These are phyloP conservation scores for Hanseniaspora taiwanica DNA, from an alignment of 805 yeast species.

Conservation along the genomic window DNA sequence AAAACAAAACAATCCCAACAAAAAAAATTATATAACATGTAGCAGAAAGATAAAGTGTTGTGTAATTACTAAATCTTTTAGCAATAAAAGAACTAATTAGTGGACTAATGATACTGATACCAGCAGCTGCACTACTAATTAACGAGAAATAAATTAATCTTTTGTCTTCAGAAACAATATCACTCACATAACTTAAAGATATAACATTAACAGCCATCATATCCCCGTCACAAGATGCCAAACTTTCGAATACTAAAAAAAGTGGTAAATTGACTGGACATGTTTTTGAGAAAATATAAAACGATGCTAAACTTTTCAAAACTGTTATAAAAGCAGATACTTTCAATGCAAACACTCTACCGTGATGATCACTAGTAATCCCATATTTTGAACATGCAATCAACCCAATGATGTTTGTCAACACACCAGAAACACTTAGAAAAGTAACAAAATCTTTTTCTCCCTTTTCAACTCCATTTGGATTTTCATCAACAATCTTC, in stretches of 20 bases:
- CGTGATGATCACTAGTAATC: conserved; percentile 13
- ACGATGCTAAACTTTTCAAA: conserved; percentile 14
- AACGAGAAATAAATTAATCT: conserved; percentile 10
- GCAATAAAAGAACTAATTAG: conserved; percentile 12
- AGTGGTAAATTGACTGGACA: too few relatives aligned
- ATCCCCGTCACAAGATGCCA: too few relatives aligned
- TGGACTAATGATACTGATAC: conserved; percentile 13
- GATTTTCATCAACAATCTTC: conserved; percentile 1
- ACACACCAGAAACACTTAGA: conserved; percentile 8
- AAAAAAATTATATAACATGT: conserved; percentile 5
- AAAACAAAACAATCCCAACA: conserved; percentile 13
- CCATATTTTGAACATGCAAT: conserved; percentile 14
- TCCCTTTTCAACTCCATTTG: background rate
- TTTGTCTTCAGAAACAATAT: conserved; percentile 9
- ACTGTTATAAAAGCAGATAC: conserved; percentile 17
- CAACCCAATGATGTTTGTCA: conserved; percentile 11
- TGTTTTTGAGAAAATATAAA: too few relatives aligned
- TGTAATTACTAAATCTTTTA: conserved; percentile 6
- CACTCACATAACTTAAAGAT: conserved; percentile 14
- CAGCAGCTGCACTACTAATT: conserved; percentile 13
- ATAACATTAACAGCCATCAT: conserved; percentile 13
- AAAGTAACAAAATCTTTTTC: background rate
- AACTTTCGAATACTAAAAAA: too few relatives aligned
- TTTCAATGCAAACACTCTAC: conserved; percentile 13
- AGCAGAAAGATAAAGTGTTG: conserved; percentile 3